Conservation (phyloP, 805 yeast species). For the Ascoidea asiatica region DNA sequence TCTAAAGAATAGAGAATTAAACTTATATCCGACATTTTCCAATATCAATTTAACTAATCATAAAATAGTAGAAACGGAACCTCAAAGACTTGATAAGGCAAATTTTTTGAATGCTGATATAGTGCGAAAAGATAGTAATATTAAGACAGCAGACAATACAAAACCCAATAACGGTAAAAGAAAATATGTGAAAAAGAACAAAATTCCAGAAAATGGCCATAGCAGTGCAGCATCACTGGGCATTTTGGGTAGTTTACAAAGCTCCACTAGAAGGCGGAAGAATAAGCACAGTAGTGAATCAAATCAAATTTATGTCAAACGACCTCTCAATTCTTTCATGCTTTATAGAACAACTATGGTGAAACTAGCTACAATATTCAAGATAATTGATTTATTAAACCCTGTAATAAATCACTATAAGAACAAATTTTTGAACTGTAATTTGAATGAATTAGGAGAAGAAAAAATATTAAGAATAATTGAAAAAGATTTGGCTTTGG, state of each 20-base stretch:
- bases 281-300: not conserved
- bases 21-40: not conserved
- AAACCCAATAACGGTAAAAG: not conserved
- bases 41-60: not conserved
- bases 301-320: slow-evolving; percentile 18
- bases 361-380: slow-evolving; percentile 22
- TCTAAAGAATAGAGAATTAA: not conserved
- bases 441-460: not conserved
- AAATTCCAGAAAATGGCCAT: not conserved
- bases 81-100: too few relatives aligned
- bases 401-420: slow-evolving; percentile 4
- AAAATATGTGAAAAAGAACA: not conserved
- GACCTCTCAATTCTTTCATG: slow-evolving; percentile 34
- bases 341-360: slow-evolving; percentile 28
- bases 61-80: not conserved
- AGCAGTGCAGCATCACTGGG: not conserved
- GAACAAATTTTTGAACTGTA: not conserved
- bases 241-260: not conserved
- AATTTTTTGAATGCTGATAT: too few relatives aligned
- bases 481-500: not conserved
- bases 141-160: too few relatives aligned
- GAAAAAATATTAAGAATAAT: not conserved
- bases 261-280: not conserved
- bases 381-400: slow-evolving; percentile 8
- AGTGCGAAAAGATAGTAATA: too few relatives aligned